phyloP scores from a whole-genome alignment of 139 green algal species.

The Pleodorina starrii region DNA sequence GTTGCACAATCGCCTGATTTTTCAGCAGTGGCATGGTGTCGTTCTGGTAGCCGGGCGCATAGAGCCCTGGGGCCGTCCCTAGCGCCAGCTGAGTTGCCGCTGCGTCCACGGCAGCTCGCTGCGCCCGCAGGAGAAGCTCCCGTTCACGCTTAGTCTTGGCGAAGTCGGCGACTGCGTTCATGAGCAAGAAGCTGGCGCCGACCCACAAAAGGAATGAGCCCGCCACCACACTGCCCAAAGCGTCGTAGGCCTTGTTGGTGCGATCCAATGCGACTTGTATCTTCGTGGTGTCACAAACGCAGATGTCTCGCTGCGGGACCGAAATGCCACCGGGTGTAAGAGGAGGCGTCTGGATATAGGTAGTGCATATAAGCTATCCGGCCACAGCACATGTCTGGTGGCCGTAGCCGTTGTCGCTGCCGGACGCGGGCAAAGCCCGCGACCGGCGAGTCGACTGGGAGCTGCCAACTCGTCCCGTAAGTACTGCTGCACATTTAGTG shows the following conservation, averaged over 20 bases:
- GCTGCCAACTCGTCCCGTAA: too few species aligned
- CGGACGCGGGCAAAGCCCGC: too few species aligned
- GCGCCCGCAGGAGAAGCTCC: constrained; percentile 46
- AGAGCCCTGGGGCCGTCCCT: constrained; percentile 9
- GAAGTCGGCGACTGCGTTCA: constrained; percentile 50
- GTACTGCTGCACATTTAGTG: too few species aligned
- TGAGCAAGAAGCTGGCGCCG: constrained; percentile 51
- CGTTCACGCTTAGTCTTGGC: constrained; percentile 49
- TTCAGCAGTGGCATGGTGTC: constrained; percentile 41
- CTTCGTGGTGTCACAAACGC: background rate
- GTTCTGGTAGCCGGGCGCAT: background rate
- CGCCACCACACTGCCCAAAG: constrained; percentile 34
- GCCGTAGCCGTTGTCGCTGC: too few species aligned
- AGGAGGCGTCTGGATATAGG: too few species aligned
- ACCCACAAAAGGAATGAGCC: constrained; percentile 55
- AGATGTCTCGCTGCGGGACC: constrained; percentile 7
- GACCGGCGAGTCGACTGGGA: too few species aligned
- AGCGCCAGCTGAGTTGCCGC: constrained; percentile 19
- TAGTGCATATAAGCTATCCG: too few species aligned
- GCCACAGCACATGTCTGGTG: too few species aligned
- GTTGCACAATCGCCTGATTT: background rate
- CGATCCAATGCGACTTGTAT: background rate
- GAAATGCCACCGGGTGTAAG: too few species aligned
- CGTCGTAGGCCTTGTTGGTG: constrained; percentile 29
- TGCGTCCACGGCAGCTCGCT: constrained; percentile 12